These are phyloP conservation scores for Lactarius trivialis DNA, from an alignment of 768 basidiomycete genomes.

Conservation along the genomic window DNA sequence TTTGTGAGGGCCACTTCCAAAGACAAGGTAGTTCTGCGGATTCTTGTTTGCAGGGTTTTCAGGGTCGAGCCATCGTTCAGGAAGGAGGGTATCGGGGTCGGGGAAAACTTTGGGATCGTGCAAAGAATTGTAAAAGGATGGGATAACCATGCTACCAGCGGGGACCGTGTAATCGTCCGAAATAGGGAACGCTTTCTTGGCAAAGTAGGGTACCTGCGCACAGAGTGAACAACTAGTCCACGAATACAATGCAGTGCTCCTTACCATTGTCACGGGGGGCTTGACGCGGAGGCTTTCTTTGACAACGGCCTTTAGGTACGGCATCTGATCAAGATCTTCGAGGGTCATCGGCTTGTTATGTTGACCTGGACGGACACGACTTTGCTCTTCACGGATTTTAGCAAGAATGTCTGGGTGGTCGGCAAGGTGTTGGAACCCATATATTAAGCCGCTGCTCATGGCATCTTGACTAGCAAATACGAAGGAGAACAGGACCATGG, in stretches of 20 bases:
- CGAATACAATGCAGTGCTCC: slow-evolving; percentile 19
- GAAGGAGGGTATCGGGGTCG: slow-evolving; percentile 72
- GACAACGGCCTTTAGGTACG: slow-evolving; percentile 85
- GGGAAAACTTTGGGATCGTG: slow-evolving; percentile 88
- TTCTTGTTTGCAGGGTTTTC: slow-evolving; percentile 70
- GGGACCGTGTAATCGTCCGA: slow-evolving; percentile 89
- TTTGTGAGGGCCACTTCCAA: slow-evolving; percentile 87
- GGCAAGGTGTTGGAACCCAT: slow-evolving; percentile 92
- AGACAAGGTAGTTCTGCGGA: slow-evolving; percentile 94
- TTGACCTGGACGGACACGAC: slow-evolving; percentile 72
- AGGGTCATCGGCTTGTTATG: slow-evolving; percentile 70
- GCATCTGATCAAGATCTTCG: slow-evolving; percentile 88
- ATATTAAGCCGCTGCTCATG: slow-evolving; percentile 95
- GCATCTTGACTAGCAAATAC: slow-evolving; percentile 96
- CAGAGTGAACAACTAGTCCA: slow-evolving; percentile 13
- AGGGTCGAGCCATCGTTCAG: slow-evolving; percentile 91
- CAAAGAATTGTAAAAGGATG: slow-evolving; percentile 85
- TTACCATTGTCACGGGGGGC: slow-evolving; percentile 95
- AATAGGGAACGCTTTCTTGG: slow-evolving; percentile 89
- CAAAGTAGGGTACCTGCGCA: slow-evolving; percentile 82
- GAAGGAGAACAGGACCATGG: slow-evolving; percentile 95
- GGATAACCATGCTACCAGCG: slow-evolving; percentile 87
- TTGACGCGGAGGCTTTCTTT: slow-evolving; percentile 89
- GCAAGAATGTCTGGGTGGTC: slow-evolving; percentile 85
- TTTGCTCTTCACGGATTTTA: slow-evolving; percentile 90